A percentile compares a stretch with the other conserved stretches of the same genome.
Conservation (phyloP, 139 green algal species). For the Zygnema cylindricum region DNA sequence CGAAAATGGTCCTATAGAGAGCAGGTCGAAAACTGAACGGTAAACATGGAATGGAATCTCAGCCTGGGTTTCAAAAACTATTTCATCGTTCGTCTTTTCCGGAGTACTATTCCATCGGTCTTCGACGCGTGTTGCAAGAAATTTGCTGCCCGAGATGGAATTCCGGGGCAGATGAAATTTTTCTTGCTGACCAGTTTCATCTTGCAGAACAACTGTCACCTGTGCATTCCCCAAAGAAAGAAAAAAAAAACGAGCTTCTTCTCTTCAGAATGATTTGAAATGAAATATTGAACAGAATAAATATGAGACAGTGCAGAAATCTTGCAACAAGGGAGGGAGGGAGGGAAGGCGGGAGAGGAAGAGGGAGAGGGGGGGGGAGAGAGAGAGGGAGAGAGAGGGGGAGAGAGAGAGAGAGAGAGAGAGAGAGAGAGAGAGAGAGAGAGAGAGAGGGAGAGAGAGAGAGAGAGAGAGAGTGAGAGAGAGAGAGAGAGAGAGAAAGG, state of each 20-base stretch:
- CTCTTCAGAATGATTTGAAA: too few relatives aligned
- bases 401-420: too few relatives aligned
- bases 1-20: background rate
- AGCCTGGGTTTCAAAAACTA: background rate
- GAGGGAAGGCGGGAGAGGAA: too few relatives aligned
- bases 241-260: background rate
- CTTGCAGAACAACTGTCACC: background rate
- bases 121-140: background rate
- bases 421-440: too few relatives aligned
- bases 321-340: too few relatives aligned
- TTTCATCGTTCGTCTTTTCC: background rate
- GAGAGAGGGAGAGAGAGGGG: too few relatives aligned
- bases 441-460: too few relatives aligned
- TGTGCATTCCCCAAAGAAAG: background rate
- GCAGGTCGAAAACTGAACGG: background rate
- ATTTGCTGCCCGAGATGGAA: background rate
- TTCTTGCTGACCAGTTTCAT: background rate
- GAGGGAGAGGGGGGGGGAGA: too few relatives aligned
- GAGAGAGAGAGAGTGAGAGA: too few relatives aligned
- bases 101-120: background rate
- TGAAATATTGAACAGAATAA: too few relatives aligned
- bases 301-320: too few relatives aligned
- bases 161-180: background rate
- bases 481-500: too few relatives aligned
- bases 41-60: background rate